Conservation (phyloP, 1,139 yeast genomes). For the Suhomyces guaymorum region DNA sequence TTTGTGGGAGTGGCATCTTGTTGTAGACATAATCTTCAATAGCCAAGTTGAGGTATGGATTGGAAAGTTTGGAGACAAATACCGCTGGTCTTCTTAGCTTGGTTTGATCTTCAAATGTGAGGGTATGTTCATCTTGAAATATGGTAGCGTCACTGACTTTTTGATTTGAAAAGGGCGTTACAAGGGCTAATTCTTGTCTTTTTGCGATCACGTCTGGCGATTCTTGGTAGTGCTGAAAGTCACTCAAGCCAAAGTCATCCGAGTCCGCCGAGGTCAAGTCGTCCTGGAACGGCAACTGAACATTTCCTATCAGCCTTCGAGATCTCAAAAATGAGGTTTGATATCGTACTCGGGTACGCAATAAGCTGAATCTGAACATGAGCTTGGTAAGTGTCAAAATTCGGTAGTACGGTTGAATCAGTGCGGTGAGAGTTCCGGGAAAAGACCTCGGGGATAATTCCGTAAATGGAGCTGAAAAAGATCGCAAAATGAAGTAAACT, state of each 20-base stretch:
- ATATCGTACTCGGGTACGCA: background rate
- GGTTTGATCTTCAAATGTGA: constrained; percentile 14
- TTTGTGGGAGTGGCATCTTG: constrained; percentile 52
- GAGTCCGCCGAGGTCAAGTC: constrained; percentile 36
- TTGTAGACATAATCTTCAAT: constrained; percentile 77
- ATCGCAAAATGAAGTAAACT: no score
- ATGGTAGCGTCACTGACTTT: background rate
- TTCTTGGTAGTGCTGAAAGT: constrained; percentile 43
- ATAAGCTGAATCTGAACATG: no score
- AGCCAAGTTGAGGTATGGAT: constrained; percentile 79
- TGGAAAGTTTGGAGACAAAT: constrained; percentile 49
- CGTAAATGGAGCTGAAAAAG: no score
- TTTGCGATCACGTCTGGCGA: constrained; percentile 28
- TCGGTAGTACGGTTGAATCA: no score
- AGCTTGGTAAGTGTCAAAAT: no score
- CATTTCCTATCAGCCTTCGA: constrained; percentile 15
- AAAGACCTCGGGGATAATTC: no score
- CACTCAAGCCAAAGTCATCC: constrained; percentile 42
- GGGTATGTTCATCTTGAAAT: background rate
- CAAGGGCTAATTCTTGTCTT: constrained; percentile 7
- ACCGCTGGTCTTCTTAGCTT: constrained; percentile 28
- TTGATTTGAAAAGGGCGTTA: background rate
- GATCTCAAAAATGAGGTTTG: no score
- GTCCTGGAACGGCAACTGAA: constrained; percentile 41
- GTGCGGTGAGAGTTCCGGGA: no score